These are phyloP conservation scores for Backusella circina DNA, from an alignment of 192 early-diverging fungal genomes.

Conservation along the genomic window DNA sequence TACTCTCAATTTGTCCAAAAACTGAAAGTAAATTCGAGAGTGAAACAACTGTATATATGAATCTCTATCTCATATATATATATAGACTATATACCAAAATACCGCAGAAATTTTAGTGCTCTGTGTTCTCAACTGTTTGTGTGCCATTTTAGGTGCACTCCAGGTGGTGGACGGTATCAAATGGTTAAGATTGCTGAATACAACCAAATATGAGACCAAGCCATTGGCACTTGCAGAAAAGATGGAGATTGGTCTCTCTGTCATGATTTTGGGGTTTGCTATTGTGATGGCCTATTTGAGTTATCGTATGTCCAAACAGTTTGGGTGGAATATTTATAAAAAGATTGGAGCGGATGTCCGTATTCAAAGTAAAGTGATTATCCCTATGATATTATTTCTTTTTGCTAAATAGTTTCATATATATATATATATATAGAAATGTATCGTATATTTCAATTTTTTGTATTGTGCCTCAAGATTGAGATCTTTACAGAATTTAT, in stretches of 20 bases:
- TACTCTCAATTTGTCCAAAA: too few relatives aligned
- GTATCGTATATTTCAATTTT: conserved; percentile 71
- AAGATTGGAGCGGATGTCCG: conserved; percentile 61
- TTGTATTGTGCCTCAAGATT: conserved; percentile 74
- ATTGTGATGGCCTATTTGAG: conserved; percentile 7
- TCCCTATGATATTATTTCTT: not conserved
- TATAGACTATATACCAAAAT: conserved; percentile 38
- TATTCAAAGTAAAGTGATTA: conserved; percentile 51
- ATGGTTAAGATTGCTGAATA: conserved; percentile 21
- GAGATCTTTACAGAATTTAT: conserved; percentile 79
- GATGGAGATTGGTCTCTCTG: conserved; percentile 29
- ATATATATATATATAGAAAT: conserved; percentile 42
- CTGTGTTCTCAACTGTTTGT: conserved; percentile 30
- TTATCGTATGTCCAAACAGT: conserved; percentile 22
- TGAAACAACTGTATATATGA: not conserved
- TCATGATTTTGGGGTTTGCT: conserved; percentile 28
- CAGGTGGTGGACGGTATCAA: conserved; percentile 32
- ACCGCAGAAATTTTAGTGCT: conserved; percentile 37
- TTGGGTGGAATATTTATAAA: conserved; percentile 61
- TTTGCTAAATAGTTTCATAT: not conserved
- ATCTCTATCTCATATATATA: not conserved
- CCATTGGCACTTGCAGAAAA: conserved; percentile 31
- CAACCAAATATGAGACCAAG: not conserved
- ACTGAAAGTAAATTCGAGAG: not conserved
- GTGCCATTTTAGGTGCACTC: conserved; percentile 29